Evolutionary conservation across 148 eudicot species (phyloP).

Genomic region (Camellia sinensis): DNA sequence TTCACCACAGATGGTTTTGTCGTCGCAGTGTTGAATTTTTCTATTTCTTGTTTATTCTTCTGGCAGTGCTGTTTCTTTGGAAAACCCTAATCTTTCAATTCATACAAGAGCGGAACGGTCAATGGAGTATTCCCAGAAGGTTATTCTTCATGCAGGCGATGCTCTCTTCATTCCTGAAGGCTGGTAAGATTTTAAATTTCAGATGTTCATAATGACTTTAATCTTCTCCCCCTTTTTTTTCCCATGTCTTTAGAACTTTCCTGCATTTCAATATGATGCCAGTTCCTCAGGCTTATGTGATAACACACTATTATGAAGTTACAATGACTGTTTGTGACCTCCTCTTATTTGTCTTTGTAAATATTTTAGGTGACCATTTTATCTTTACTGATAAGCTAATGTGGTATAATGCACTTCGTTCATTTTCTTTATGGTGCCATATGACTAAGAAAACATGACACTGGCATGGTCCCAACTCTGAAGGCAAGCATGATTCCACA

Average conservation of each 20-base stretch:
- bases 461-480: neutral
- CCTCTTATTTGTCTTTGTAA: neutral
- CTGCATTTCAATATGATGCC: neutral
- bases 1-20: neutral
- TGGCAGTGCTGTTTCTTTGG: conserved; percentile 67
- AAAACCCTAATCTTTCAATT: conserved; percentile 55
- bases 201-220: neutral
- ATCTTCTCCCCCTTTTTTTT: neutral
- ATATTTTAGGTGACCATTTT: no score
- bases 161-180: conserved; percentile 95
- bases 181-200: conserved; percentile 48
- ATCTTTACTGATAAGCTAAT: no score
- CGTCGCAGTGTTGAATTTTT: conserved; percentile 9
- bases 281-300: neutral
- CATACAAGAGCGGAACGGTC: conserved; percentile 65
- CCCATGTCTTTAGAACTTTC: neutral
- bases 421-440: no score
- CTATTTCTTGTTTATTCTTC: conserved; percentile 12
- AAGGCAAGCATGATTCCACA: no score
- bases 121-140: conserved; percentile 59
- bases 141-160: conserved; percentile 80
- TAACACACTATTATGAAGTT: neutral
- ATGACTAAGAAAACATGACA: no score
- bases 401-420: no score
- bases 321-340: neutral